A percentile compares a stretch with the other conserved stretches of the same genome.
Conservation (phyloP, 805 yeast species). For the Martiniozyma abietophila region DNA sequence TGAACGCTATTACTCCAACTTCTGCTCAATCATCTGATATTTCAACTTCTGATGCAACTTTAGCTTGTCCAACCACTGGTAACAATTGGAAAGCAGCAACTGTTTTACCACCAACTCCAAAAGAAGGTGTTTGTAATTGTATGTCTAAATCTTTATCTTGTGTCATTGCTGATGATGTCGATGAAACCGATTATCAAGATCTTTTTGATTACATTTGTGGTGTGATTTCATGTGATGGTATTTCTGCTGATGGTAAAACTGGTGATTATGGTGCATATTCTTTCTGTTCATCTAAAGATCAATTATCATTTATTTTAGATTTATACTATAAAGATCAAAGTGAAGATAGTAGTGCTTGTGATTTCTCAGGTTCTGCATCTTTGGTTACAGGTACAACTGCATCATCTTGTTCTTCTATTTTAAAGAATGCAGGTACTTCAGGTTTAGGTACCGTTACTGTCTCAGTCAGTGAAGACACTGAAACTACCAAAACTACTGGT, state of each 20-base stretch:
- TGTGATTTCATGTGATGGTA: constrained; percentile 46
- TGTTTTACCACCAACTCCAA: constrained; percentile 74
- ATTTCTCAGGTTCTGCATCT: constrained; percentile 61
- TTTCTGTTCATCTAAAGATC: constrained; percentile 57
- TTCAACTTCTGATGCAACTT: constrained; percentile 33
- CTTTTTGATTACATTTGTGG: constrained; percentile 54
- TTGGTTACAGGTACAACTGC: constrained; percentile 38
- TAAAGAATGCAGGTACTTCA: constrained; percentile 57
- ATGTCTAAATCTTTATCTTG: constrained; percentile 45
- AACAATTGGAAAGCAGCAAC: constrained; percentile 57
- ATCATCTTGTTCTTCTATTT: constrained; percentile 44
- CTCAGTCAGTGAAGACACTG: constrained; percentile 8
- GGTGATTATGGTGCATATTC: constrained; percentile 70
- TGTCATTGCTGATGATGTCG: constrained; percentile 49
- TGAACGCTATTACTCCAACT: constrained; percentile 45
- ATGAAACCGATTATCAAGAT: constrained; percentile 46
- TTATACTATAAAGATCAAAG: constrained; percentile 47
- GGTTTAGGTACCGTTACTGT: constrained; percentile 50
- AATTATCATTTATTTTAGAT: constrained; percentile 58
- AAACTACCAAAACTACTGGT: constrained; percentile 5
- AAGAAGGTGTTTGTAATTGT: constrained; percentile 55
- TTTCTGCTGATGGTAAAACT: constrained; percentile 48
- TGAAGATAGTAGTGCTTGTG: constrained; percentile 43
- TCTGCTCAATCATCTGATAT: constrained; percentile 32
- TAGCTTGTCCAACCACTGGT: constrained; percentile 54